These are phyloP conservation scores for Wickerhamomyces rabaulensis DNA, from an alignment of 805 yeast genomes.

Conservation along the genomic window DNA sequence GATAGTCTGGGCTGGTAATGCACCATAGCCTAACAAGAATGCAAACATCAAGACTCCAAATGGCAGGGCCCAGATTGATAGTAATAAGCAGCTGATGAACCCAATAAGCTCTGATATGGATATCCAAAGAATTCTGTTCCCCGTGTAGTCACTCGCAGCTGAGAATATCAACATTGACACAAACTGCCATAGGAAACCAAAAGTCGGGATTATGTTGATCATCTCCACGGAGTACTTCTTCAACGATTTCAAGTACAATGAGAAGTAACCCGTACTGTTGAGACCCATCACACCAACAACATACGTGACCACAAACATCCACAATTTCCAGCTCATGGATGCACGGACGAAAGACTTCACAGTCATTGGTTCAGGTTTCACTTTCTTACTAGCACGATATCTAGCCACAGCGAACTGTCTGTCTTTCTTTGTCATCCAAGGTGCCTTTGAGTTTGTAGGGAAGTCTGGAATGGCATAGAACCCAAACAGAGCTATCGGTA, in stretches of 20 bases:
- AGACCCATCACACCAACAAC: slow-evolving; percentile 1
- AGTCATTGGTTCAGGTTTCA: slow-evolving; percentile 45
- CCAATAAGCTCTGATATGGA: background rate
- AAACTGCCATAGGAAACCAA: slow-evolving; percentile 1
- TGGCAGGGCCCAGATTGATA: slow-evolving; percentile 3
- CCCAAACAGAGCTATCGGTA: slow-evolving; percentile 46
- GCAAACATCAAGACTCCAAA: slow-evolving; percentile 2
- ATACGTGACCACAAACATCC: slow-evolving; percentile 12
- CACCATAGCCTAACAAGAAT: background rate
- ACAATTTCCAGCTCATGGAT: slow-evolving; percentile 45
- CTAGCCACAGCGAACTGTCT: slow-evolving; percentile 18
- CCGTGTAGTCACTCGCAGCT: background rate
- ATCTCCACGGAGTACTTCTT: slow-evolving; percentile 1
- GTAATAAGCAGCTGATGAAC: background rate
- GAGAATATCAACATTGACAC: background rate
- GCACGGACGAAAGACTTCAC: slow-evolving; percentile 55
- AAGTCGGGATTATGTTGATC: slow-evolving; percentile 5
- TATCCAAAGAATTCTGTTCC: background rate
- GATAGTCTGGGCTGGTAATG: slow-evolving; percentile 2
- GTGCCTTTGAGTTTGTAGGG: slow-evolving; percentile 1
- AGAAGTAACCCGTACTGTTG: background rate
- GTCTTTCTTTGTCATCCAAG: slow-evolving; percentile 5
- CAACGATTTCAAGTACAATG: slow-evolving; percentile 1
- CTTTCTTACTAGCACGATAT: slow-evolving; percentile 38
- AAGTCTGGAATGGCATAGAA: slow-evolving; percentile 38